Conservation (phyloP, 2,329 filamentous ascomycete species). For the Colletotrichum chrysophilum region DNA sequence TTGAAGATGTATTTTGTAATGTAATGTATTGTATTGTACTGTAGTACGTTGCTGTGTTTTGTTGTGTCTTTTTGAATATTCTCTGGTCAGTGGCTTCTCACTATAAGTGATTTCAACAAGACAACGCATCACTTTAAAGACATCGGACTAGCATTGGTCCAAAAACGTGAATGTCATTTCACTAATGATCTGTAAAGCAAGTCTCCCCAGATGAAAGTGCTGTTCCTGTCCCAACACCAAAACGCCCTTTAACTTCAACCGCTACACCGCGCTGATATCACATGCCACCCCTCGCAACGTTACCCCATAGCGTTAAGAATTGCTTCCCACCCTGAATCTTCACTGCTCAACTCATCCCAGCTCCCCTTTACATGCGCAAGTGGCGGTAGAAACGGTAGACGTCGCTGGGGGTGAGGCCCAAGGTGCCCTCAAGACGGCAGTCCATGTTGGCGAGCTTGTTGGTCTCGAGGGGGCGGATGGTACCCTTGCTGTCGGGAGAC, state of each 20-base stretch:
- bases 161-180: background rate
- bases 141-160: background rate
- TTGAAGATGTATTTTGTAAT: too few species aligned
- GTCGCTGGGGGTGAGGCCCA: background rate
- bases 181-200: background rate
- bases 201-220: background rate
- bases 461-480: constrained; percentile 17
- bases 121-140: background rate
- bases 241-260: background rate
- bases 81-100: background rate
- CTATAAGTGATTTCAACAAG: background rate
- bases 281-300: background rate
- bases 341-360: background rate
- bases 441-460: constrained; percentile 18
- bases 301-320: background rate
- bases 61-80: too few species aligned
- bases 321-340: too few species aligned
- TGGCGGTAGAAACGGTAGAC: background rate
- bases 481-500: background rate
- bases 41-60: too few species aligned
- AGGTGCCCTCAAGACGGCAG: constrained; percentile 21
- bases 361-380: background rate
- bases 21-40: background rate
- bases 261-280: background rate
- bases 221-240: background rate